A percentile compares a stretch with the other conserved stretches of the same genome.
These are phyloP conservation scores for Euphorbia lathyris DNA, from an alignment of 345 rosid species.

Conservation along the genomic window DNA sequence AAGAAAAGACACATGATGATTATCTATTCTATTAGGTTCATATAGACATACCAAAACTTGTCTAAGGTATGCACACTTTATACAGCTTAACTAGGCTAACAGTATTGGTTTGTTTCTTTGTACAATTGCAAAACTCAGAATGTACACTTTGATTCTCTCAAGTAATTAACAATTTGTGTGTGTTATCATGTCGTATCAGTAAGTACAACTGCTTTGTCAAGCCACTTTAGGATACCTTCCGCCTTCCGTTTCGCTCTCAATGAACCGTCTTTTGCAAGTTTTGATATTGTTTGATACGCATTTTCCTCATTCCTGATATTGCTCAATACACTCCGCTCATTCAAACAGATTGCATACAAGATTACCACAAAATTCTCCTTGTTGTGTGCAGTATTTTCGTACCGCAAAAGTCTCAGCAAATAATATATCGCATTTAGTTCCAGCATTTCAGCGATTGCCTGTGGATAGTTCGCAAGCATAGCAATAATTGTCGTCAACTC, in stretches of 20 bases:
- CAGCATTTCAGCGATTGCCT: slow-evolving; percentile 40
- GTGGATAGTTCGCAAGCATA: slow-evolving; percentile 34
- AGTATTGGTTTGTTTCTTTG: too few species aligned
- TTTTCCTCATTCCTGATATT: slow-evolving; percentile 36
- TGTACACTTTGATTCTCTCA: too few species aligned
- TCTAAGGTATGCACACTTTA: neutral
- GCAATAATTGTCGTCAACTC: slow-evolving; percentile 48
- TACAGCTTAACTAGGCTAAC: too few species aligned
- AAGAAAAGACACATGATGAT: too few species aligned
- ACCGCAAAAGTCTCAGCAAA: slow-evolving; percentile 45
- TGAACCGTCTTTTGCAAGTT: slow-evolving; percentile 37
- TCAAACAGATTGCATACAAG: slow-evolving; percentile 36
- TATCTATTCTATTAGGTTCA: too few species aligned
- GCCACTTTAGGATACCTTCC: slow-evolving; percentile 34
- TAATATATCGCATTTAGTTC: slow-evolving; percentile 37
- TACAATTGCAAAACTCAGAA: too few species aligned
- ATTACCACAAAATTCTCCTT: slow-evolving; percentile 51
- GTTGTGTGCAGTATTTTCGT: slow-evolving; percentile 26
- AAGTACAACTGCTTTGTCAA: slow-evolving; percentile 22
- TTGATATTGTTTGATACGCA: slow-evolving; percentile 37
- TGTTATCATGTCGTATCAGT: slow-evolving; percentile 18
- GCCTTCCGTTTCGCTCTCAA: slow-evolving; percentile 60
- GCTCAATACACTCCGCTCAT: slow-evolving; percentile 21
- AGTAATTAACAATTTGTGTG: neutral
- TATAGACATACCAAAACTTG: neutral